Evolutionary conservation across 805 yeast species (phyloP).

Genomic region (Saccharomycopsis javanensis): DNA sequence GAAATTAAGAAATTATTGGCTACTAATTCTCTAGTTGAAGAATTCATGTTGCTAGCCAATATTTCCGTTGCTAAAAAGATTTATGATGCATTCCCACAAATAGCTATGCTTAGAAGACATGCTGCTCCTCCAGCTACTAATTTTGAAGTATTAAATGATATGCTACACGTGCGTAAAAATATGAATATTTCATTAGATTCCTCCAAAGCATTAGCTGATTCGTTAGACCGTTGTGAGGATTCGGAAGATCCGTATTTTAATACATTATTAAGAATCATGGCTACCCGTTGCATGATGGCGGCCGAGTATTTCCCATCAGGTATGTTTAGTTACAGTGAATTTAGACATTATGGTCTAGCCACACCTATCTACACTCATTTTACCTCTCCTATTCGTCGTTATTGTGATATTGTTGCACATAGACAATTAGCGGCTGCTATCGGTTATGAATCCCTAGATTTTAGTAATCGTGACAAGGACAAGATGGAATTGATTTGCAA

Average conservation of each 20-base stretch:
- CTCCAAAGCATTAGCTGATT: slow-evolving; percentile 86
- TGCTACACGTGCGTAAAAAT: slow-evolving; percentile 72
- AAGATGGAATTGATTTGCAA: slow-evolving; percentile 84
- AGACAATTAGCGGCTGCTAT: slow-evolving; percentile 98
- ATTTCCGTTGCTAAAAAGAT: slow-evolving; percentile 92
- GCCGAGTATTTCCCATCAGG: slow-evolving; percentile 97
- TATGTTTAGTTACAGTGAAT: slow-evolving; percentile 79
- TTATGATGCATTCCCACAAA: slow-evolving; percentile 88
- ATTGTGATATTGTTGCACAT: slow-evolving; percentile 96
- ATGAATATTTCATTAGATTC: slow-evolving; percentile 71
- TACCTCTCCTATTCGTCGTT: slow-evolving; percentile 96
- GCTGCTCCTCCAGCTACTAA: slow-evolving; percentile 95
- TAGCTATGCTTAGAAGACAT: slow-evolving; percentile 97
- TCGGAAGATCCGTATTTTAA: slow-evolving; percentile 82
- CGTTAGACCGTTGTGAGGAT: slow-evolving; percentile 81
- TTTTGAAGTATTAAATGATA: slow-evolving; percentile 82
- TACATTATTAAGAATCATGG: slow-evolving; percentile 89
- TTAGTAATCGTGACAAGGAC: slow-evolving; percentile 74
- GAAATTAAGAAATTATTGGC: slow-evolving; percentile 82
- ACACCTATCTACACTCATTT: slow-evolving; percentile 96
- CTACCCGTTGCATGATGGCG: slow-evolving; percentile 98
- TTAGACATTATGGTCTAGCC: slow-evolving; percentile 94
- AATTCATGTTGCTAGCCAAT: slow-evolving; percentile 95
- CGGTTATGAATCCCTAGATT: slow-evolving; percentile 77
- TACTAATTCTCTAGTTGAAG: slow-evolving; percentile 94